A percentile compares a stretch with the other conserved stretches of the same genome.
Conservation (phyloP, 805 yeast species). For the Yamadazyma sp. region DNA sequence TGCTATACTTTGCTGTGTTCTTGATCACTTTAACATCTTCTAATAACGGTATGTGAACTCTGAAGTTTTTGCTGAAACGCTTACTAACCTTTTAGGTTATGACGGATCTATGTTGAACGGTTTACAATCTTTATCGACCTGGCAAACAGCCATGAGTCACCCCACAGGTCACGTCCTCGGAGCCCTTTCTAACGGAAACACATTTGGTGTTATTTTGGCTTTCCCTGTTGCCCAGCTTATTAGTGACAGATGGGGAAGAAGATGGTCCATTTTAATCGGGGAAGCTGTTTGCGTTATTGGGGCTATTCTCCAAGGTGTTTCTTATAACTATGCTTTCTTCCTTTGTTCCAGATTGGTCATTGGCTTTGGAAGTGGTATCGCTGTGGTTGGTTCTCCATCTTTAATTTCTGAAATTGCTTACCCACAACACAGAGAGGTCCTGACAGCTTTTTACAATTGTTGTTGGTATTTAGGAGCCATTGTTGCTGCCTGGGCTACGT, state of each 20-base stretch:
- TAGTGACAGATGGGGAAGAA: slow-evolving; percentile 42
- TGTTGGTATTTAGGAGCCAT: slow-evolving; percentile 54
- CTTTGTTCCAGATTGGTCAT: slow-evolving; percentile 46
- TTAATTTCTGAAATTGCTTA: slow-evolving; percentile 50
- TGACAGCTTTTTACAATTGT: slow-evolving; percentile 47
- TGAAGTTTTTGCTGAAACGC: too few relatives aligned
- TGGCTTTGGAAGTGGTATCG: slow-evolving; percentile 46
- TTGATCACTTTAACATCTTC: slow-evolving; percentile 45
- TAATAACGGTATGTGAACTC: slow-evolving; percentile 39
- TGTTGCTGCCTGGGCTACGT: slow-evolving; percentile 51
- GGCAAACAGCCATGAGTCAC: slow-evolving; percentile 44
- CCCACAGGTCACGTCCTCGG: slow-evolving; percentile 34
- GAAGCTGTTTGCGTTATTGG: slow-evolving; percentile 27
- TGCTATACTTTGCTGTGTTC: slow-evolving; percentile 35
- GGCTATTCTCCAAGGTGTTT: slow-evolving; percentile 34
- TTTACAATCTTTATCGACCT: slow-evolving; percentile 43
- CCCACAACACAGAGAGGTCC: slow-evolving; percentile 44
- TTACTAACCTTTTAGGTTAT: slow-evolving; percentile 17
- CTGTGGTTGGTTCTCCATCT: slow-evolving; percentile 45
- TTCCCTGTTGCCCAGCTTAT: slow-evolving; percentile 25
- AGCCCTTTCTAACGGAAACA: slow-evolving; percentile 40
- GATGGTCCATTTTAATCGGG: slow-evolving; percentile 26
- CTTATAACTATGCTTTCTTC: slow-evolving; percentile 36
- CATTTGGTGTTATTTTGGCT: slow-evolving; percentile 39
- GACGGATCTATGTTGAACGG: slow-evolving; percentile 54